phyloP scores from a whole-genome alignment of 192 early-diverging fungal species.

The Podila verticillata region DNA sequence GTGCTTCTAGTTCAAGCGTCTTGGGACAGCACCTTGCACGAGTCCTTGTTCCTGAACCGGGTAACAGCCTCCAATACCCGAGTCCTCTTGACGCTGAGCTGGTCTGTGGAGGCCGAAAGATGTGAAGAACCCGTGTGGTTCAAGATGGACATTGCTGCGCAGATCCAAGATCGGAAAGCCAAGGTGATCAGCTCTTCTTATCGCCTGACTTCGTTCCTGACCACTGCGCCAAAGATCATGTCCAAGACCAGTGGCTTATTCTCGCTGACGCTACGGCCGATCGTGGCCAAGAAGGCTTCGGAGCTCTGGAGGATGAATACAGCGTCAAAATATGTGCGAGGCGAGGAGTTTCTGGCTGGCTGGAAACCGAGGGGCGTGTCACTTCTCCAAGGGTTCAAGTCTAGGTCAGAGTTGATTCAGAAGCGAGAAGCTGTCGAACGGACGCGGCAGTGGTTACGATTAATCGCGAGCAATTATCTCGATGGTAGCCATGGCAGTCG shows the following conservation, averaged over 20 bases:
- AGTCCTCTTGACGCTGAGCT: conserved; percentile 64
- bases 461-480: conserved; percentile 8
- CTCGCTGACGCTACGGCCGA: conserved; percentile 66
- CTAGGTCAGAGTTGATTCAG: conserved; percentile 46
- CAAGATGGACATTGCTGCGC: conserved; percentile 71
- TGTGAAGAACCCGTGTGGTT: conserved; percentile 67
- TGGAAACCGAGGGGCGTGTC: conserved; percentile 80
- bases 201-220: conserved; percentile 41
- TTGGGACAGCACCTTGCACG: conserved; percentile 84
- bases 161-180: conserved; percentile 67
- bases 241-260: conserved; percentile 68
- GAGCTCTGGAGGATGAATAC: conserved; percentile 81
- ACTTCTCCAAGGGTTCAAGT: conserved; percentile 66
- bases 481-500: neutral
- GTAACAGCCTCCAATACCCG: conserved; percentile 68
- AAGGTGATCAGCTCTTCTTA: conserved; percentile 27
- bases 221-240: conserved; percentile 23
- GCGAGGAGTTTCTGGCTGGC: conserved; percentile 71
- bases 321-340: conserved; percentile 73
- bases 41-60: conserved; percentile 71
- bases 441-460: conserved; percentile 53
- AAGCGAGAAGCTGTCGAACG: conserved; percentile 49
- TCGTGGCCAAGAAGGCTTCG: conserved; percentile 60
- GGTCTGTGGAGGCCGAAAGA: conserved; percentile 68
- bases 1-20: conserved; percentile 63